Percentiles rank a stretch among this genome's conserved stretches.
These are phyloP conservation scores for Alternaria hordeiaustralica DNA, from an alignment of 2,329 filamentous ascomycete species.

Conservation along the genomic window DNA sequence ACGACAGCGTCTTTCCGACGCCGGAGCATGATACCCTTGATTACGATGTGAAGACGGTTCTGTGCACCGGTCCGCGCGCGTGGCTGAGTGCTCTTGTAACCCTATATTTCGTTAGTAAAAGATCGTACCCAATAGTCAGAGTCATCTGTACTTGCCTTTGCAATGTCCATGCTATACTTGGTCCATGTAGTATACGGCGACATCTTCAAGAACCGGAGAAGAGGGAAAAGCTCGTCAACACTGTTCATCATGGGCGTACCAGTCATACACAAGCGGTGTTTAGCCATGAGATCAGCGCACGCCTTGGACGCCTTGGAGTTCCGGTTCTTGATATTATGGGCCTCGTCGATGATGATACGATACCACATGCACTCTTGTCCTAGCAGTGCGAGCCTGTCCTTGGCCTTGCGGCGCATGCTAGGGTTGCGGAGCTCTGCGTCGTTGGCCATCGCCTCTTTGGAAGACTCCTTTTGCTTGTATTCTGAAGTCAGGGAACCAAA, in stretches of 20 bases:
- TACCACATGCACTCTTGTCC: slow-evolving; percentile 65
- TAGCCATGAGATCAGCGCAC: slow-evolving; percentile 63
- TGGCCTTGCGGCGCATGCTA: slow-evolving; percentile 21
- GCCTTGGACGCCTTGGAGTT: slow-evolving; percentile 67
- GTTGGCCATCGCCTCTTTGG: slow-evolving; percentile 55
- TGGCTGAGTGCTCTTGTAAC: slow-evolving; percentile 52
- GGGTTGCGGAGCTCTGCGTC: slow-evolving; percentile 49
- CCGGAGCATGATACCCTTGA: slow-evolving; percentile 82
- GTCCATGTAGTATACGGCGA: slow-evolving; percentile 72
- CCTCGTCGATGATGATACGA: slow-evolving; percentile 77
- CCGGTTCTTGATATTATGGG: slow-evolving; percentile 81
- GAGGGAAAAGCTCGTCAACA: slow-evolving; percentile 76
- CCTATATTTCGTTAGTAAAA: slow-evolving; percentile 9
- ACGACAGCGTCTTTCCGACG: slow-evolving; percentile 81
- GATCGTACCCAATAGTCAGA: neutral
- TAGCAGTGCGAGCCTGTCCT: slow-evolving; percentile 56
- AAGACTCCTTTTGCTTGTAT: slow-evolving; percentile 64
- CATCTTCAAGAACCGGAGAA: slow-evolving; percentile 79
- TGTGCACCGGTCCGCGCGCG: slow-evolving; percentile 60
- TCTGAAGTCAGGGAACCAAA: slow-evolving; percentile 75
- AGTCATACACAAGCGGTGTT: slow-evolving; percentile 75
- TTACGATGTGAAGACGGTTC: slow-evolving; percentile 72
- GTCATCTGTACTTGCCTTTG: slow-evolving; percentile 35
- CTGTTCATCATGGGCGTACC: slow-evolving; percentile 91
- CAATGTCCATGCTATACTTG: slow-evolving; percentile 67